Percentiles rank a stretch among this genome's conserved stretches.
These are phyloP conservation scores for Fraxinus dipetala DNA, from an alignment of 305 asterid genomes.

Conservation along the genomic window DNA sequence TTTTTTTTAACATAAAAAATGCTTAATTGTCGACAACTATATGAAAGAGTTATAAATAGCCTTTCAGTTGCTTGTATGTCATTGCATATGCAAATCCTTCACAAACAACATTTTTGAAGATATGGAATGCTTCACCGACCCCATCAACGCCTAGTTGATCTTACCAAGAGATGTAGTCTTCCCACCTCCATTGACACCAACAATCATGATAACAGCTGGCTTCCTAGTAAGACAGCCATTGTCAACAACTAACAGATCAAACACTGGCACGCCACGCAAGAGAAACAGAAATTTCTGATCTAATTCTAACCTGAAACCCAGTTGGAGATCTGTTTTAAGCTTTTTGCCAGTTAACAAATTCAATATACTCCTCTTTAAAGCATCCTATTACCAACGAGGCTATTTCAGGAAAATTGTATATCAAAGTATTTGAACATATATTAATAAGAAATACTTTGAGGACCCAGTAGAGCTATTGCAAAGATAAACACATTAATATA, in stretches of 20 bases:
- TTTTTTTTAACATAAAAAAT: neutral
- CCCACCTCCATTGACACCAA: conserved; percentile 98
- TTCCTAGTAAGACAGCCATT: conserved; percentile 46
- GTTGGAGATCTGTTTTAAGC: conserved; percentile 73
- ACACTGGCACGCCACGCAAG: neutral
- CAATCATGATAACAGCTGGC: conserved; percentile 89
- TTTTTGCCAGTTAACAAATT: conserved; percentile 70
- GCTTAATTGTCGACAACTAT: neutral
- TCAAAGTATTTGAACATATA: neutral
- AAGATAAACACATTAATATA: neutral
- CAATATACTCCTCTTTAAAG: conserved; percentile 71
- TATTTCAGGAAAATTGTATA: conserved; percentile 17
- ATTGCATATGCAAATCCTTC: neutral
- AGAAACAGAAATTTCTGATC: conserved; percentile 6
- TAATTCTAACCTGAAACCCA: conserved; percentile 73
- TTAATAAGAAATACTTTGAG: neutral
- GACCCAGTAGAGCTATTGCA: neutral
- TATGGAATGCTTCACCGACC: neutral
- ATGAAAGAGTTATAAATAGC: conserved; percentile 6
- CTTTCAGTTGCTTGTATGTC: neutral
- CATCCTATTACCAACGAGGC: conserved; percentile 49
- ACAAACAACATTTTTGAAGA: neutral
- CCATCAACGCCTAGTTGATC: conserved; percentile 17
- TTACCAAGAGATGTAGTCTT: conserved; percentile 95
- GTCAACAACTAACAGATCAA: conserved; percentile 20